Evolutionary conservation across 1,284 basidiomycete species (phyloP).

Genomic region (Tilletia indica): DNA sequence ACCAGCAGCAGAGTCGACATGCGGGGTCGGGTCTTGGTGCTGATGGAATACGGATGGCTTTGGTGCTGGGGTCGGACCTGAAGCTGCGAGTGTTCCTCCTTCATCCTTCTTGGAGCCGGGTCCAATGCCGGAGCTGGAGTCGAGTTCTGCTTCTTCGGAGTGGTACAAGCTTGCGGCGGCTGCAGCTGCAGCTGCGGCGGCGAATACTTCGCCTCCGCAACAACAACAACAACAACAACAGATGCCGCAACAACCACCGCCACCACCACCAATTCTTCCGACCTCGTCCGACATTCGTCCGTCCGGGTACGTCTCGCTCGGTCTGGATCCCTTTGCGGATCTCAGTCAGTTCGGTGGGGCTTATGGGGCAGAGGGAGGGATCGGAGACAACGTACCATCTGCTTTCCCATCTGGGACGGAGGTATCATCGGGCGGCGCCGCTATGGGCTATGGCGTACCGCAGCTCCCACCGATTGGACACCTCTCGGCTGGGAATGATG

Average conservation of each 20-base stretch:
- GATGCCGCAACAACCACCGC: neutral
- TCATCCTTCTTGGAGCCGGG: no score
- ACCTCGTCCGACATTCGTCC: neutral
- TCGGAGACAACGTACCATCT: no score
- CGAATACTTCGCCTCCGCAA: neutral
- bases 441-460: neutral
- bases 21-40: neutral
- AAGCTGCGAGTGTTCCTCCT: no score
- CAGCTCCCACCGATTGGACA: constrained; percentile 13
- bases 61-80: neutral
- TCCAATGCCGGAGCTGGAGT: no score
- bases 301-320: neutral
- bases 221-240: constrained; percentile 7
- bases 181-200: neutral
- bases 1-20: neutral
- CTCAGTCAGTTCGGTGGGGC: neutral
- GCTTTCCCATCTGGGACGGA: neutral
- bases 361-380: neutral
- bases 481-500: neutral
- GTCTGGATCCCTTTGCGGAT: constrained; percentile 11
- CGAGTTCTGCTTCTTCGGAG: no score
- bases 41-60: neutral
- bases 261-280: neutral
- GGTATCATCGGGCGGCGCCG: neutral
- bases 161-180: no score